Evolutionary conservation across 140 eudicot genomes (phyloP), one percentile per base, ranked within the genome.

Genomic region (Anethum foeniculum): DNA sequence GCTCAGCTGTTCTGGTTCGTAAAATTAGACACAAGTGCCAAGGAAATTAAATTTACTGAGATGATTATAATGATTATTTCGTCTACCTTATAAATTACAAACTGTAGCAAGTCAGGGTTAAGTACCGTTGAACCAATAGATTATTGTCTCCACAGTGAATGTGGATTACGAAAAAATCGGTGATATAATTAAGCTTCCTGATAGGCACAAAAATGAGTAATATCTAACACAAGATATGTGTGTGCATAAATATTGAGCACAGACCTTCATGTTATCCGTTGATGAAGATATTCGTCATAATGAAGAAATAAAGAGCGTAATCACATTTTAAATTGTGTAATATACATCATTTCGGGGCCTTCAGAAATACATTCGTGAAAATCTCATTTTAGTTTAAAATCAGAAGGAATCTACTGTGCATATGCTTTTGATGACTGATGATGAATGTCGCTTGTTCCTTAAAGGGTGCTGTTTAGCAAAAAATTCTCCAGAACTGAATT

Each of bases 141-240:
- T 11, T 60, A 58, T 54, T n/a, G 68, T 60, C 68, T n/a, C 68
- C 68, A n/a, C 68, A 60, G 68, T n/a, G 68, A 60, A 60, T 60
- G 68, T n/a, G 6, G 68, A 60, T 60, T 25, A n/a, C 16, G 13
- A 60, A 60, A 60, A 11, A n/a, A 15, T 21, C 32, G 32, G 68
- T 23, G 12, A 25, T 23, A 2, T 23, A n/a, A 58, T n/a, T 6
- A 23, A 60, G 16, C n/a, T 60, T 9, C 32, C 34, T 60, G 10
- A 9, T 60, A 60, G 68, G 32, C 68, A n/a, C 27, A 60, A 56
- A 60, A 60, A 7, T n/a, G 15, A 60, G 11, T n/a, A 60, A 60
- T n/a, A 60, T 60, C 0, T 12, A 9, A n/a, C 15, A 60, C 5
- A 25, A 0, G 27, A 23, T 60, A 58, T 7, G 34, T 60, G 27